Percentiles rank a stretch among this genome's conserved stretches.
Evolutionary conservation across 805 yeast genomes (phyloP).

Genomic region (Yarrowia porcina): DNA sequence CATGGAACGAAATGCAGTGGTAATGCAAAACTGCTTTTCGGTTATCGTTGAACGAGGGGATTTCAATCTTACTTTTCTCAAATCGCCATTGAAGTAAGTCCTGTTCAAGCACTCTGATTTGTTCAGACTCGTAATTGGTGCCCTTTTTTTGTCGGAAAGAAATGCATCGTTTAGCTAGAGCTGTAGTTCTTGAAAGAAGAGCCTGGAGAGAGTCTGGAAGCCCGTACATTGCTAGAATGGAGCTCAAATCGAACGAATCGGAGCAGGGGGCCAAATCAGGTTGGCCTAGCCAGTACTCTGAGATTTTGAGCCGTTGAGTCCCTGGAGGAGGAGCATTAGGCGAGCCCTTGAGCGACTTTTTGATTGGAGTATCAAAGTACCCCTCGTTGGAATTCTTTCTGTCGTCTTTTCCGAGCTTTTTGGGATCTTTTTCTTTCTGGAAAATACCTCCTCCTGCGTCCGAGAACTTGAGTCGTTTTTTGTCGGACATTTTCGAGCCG

Average conservation of each 20-base stretch:
- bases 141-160: conserved; percentile 19
- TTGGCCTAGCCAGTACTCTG: conserved; percentile 22
- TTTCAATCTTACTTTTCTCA: conserved; percentile 30
- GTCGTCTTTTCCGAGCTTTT: background rate
- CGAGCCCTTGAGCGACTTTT: conserved; percentile 12
- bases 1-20: conserved; percentile 75
- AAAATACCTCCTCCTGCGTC: conserved; percentile 22
- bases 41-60: conserved; percentile 31
- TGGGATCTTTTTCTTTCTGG: conserved; percentile 10
- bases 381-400: conserved; percentile 2
- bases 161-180: conserved; percentile 24
- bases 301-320: background rate
- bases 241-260: conserved; percentile 34
- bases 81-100: conserved; percentile 71
- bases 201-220: conserved; percentile 75
- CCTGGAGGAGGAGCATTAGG: conserved; percentile 17
- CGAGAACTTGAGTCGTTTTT: conserved; percentile 23
- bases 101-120: conserved; percentile 44
- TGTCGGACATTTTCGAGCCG: conserved; percentile 24
- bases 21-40: conserved; percentile 69
- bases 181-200: conserved; percentile 64
- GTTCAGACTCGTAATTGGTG: conserved; percentile 36
- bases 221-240: conserved; percentile 80
- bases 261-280: conserved; percentile 20
- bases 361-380: conserved; percentile 21